Base-by-base conservation (phyloP, 2,329 filamentous ascomycete genomes). In the Neofusicoccum ribis region DNA sequence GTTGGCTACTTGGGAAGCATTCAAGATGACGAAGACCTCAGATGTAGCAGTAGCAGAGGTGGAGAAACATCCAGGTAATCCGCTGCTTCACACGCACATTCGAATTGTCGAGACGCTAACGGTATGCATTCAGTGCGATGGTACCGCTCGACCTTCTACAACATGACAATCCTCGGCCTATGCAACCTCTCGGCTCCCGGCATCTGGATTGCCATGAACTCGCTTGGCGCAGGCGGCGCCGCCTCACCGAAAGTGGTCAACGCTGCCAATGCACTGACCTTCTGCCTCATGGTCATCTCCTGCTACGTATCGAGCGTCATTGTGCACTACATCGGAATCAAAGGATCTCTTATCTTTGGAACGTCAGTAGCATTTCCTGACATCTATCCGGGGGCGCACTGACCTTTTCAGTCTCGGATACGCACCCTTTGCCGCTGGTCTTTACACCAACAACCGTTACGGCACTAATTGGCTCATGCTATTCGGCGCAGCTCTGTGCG, bases 121-220 rank as follows among this genome's bases (percentile, higher is more conserved):
- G 23, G 23, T 7, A 31, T 31, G 6, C 6, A 31, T 31, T 7
- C 12, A 56, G 52, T 43, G 36, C 27, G 52, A 43, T 56, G 52
- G 52, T 5, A 56, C 20, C 52, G 52, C 36, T 56, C 52, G 50
- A 81, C 81, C 3, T 70, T 83, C 1, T 83, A 80, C 72, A 80
- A 83, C 65, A 80, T 80, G 60, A 23, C 82, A 41, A 64, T 83
- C 15, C 78, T 82, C 8, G 81, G 81, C 27, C 67, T 79, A 49
- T 78, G 77, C 31, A 77, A 76, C 2, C 82, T 83, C 68, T 80
- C 79, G 0, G 79, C 81, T 39, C 80, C 80, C 0, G 81, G 81
- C 1, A 81, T 83, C 17, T 83, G 81, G 80, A 82, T 79, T 65
- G 81, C 81, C 2, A 71, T 83, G 20, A 73, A 63, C 72, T 76